Evolutionary conservation across 306 rosid genomes (phyloP), one percentile per base, ranked within the genome.

Genomic region (Arachis hypogaea): DNA sequence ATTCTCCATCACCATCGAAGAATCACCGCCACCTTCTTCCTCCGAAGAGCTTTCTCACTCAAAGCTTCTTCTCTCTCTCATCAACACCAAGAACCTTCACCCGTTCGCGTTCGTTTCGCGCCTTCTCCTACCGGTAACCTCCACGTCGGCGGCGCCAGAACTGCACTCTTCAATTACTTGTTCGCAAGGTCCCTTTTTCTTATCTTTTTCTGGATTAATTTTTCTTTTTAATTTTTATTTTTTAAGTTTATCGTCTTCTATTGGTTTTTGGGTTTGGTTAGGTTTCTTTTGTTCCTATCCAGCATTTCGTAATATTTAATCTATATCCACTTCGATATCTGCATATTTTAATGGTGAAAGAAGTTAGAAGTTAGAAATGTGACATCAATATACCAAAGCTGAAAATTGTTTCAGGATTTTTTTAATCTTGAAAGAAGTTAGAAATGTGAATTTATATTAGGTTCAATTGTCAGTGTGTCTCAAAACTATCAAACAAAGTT

Each of bases 71-170:
- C 38, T 33, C 38, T 67, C 65, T 76, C 84, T 0, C 67, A 36
- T 58, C 52, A 68, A 4, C 66, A 61, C 8, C 66, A 66, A 3
- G 88, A 66, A 22, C 83, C 66, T 41, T 90, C 69, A 22, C 85
- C 69, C 50, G 92, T 94, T 52, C 95, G 99, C 10, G 99, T 94
- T 45, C 96, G 97, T 30, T 92, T 94, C 69, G 99, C 96, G 51
- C 99, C 99, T 59, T 94, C 99, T 58, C 97, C 99, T 0, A 92
- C 97, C 2, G 97, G 99, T 47, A 94, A 94, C 57, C 96, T 94
- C n/a, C 97, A 94, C 7, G 97, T 94, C 29, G 99, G 99, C 12
- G 99, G 99, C 71, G 99, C 99, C 2, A 81, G 99, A 75, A 94
- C 99, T 36, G 99, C 99, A 0, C 88, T 94, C 57, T 90, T 87